Evolutionary conservation across 768 basidiomycete genomes (phyloP).

Genomic region (Mrakia gelida): DNA sequence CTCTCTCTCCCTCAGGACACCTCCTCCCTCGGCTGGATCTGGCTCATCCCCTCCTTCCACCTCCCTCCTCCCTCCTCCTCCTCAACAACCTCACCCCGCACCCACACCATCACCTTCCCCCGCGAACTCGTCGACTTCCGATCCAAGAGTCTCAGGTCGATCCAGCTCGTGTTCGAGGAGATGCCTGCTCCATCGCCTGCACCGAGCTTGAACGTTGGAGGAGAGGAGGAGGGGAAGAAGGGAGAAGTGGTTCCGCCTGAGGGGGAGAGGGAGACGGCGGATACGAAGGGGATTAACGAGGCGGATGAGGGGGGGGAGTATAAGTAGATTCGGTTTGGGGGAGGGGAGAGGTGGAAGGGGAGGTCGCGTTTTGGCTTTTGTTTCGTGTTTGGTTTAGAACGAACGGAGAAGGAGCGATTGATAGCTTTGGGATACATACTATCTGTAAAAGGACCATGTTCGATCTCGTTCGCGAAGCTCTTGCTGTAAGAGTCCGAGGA

Average conservation of each 20-base stretch:
- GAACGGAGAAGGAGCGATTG: no score
- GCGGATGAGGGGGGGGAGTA: background rate
- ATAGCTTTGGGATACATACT: no score
- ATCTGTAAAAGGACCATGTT: no score
- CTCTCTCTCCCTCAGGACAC: slow-evolving; percentile 36
- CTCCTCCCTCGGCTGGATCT: slow-evolving; percentile 76
- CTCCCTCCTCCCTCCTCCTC: slow-evolving; percentile 48
- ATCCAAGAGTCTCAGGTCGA: slow-evolving; percentile 6
- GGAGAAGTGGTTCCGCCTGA: background rate
- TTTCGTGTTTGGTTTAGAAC: no score
- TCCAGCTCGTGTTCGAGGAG: slow-evolving; percentile 30
- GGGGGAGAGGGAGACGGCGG: background rate
- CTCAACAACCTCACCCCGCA: slow-evolving; percentile 18
- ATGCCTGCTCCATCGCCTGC: background rate
- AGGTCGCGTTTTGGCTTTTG: no score
- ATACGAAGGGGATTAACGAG: background rate
- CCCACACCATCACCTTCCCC: slow-evolving; percentile 27
- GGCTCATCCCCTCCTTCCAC: slow-evolving; percentile 82
- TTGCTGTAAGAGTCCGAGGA: no score
- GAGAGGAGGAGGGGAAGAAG: background rate
- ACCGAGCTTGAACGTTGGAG: background rate
- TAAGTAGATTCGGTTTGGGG: background rate
- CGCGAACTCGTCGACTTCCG: slow-evolving; percentile 29
- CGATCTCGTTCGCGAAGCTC: no score
- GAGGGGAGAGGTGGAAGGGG: background rate